phyloP scores from a whole-genome alignment of 2,329 filamentous ascomycete species.

The Trichoderma koningii region DNA sequence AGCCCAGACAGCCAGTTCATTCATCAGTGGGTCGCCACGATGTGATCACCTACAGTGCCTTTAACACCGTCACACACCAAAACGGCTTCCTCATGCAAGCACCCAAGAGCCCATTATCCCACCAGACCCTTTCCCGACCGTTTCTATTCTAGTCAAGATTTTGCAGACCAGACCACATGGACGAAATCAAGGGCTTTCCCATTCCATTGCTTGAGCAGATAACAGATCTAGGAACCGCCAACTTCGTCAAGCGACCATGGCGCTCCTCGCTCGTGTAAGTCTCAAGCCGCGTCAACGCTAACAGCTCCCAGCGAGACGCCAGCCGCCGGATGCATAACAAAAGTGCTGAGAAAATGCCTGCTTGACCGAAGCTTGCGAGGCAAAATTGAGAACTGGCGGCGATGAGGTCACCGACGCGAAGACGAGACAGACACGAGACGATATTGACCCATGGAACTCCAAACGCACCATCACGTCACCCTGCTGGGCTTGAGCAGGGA shows the following conservation, averaged over 20 bases:
- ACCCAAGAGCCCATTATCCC: background rate
- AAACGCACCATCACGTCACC: slow-evolving; percentile 25
- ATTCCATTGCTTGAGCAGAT: background rate
- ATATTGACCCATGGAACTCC: background rate
- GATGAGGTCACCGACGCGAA: slow-evolving; percentile 15
- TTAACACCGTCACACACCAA: slow-evolving; percentile 14
- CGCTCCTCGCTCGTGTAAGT: background rate
- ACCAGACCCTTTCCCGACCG: background rate
- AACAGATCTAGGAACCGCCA: background rate
- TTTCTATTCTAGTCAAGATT: background rate
- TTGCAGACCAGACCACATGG: background rate
- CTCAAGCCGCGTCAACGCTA: slow-evolving; percentile 6
- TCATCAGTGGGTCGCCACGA: slow-evolving; percentile 12
- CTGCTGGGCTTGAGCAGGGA: background rate
- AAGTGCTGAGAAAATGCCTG: slow-evolving; percentile 5
- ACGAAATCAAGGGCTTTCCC: background rate
- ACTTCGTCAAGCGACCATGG: background rate
- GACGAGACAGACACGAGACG: background rate
- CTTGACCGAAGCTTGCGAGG: background rate
- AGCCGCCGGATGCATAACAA: background rate
- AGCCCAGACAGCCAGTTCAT: background rate
- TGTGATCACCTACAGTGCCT: slow-evolving; percentile 23
- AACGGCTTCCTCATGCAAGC: slow-evolving; percentile 11
- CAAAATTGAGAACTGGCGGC: background rate
- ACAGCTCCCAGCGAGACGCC: background rate